Evolutionary conservation across 2,329 filamentous ascomycete genomes (phyloP), one percentile per base, ranked within the genome.

Genomic region (Fusarium sp.): DNA sequence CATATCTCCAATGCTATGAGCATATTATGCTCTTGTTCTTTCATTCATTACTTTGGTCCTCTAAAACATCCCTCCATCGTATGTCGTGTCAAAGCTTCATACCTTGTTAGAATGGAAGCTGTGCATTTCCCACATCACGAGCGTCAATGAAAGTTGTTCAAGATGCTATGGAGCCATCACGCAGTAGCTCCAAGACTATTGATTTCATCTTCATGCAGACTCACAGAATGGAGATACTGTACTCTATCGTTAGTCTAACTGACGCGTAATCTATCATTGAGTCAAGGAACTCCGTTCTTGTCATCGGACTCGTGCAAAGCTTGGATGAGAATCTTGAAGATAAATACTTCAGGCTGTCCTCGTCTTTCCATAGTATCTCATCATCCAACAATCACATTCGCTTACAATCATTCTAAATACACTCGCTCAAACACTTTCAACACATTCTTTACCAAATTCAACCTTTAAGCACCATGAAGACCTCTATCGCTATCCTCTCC

Each of bases 381-480:
- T 53, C 58, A 53, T 19, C 21, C 23, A 31, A 21, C 18, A 25
- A 58, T 21, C 51, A 59, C 43, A 18, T 31, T 49, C 43, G 18
- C 34, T 37, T 18, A 43, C 30, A 41, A 13, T n/a, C 18, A n/a
- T 48, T 39, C 61, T 30, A 39, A 18, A 4, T 0, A 59, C 58
- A 61, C 16, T 59, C 28, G 16, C 25, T 62, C 23, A 60, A 19
- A 8, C 23, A 42, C 19, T 43, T 44, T 61, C 56, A 16, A 39
- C 14, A 43, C 6, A 26, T 26, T 30, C 19, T 2, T 45, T 23
- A 43, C 8, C 28, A 51, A 44, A 6, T 41, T 30, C 12, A 19
- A 23, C 12, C 28, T 50, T 43, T 25, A 31, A 10, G 43, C 58
- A 61, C 12, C 26, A 61, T 62, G 58, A 62, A 61, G 56, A 53